Percentiles rank a stretch among this genome's conserved stretches.
phyloP scores from a whole-genome alignment of 208 protist genomes.

The Leishmania turanica region DNA sequence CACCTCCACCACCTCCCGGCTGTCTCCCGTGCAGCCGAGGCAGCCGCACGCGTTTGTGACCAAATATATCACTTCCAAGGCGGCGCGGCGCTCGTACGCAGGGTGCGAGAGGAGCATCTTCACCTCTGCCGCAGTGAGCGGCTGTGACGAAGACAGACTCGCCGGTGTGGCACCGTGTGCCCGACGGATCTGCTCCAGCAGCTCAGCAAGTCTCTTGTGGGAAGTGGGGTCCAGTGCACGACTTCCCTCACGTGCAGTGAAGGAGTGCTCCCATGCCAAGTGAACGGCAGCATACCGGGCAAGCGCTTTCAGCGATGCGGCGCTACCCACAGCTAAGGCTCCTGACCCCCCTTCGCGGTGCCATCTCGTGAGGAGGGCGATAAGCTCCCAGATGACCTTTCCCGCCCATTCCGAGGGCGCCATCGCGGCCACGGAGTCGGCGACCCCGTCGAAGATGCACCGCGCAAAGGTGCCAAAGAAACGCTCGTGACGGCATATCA shows the following conservation, averaged over 20 bases:
- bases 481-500: slow-evolving; percentile 1
- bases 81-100: slow-evolving; percentile 1
- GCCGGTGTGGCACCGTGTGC: not conserved
- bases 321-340: not conserved
- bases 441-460: slow-evolving; percentile 13
- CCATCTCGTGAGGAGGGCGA: slow-evolving; percentile 1
- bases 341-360: not conserved
- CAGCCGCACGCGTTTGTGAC: slow-evolving; percentile 5
- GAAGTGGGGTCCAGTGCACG: not conserved
- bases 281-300: slow-evolving; percentile 11
- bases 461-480: slow-evolving; percentile 3
- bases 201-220: not conserved
- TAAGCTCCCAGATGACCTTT: slow-evolving; percentile 5
- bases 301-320: not conserved
- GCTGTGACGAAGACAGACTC: not conserved
- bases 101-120: slow-evolving; percentile 5
- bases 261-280: slow-evolving; percentile 1
- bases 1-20: slow-evolving; percentile 6
- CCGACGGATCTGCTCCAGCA: not conserved
- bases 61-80: slow-evolving; percentile 11
- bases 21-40: slow-evolving; percentile 7
- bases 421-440: slow-evolving; percentile 1
- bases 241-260: not conserved
- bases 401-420: slow-evolving; percentile 1
- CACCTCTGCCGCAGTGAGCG: not conserved